Evolutionary conservation across 352 stramenopile species (phyloP).

Genomic region (Phytophthora pseudosyringae): DNA sequence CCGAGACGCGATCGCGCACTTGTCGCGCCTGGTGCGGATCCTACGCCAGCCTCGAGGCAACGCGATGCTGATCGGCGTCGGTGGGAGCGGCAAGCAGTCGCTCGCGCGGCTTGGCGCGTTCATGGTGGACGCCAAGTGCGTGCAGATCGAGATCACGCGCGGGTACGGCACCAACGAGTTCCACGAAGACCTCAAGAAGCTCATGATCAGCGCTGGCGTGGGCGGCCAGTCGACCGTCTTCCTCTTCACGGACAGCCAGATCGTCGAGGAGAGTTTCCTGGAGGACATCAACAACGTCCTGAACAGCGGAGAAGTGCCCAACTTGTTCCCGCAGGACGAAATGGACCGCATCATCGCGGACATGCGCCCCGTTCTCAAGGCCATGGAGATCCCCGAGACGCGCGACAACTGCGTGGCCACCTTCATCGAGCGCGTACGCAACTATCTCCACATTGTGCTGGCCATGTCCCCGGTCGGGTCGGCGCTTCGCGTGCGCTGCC

Average conservation of each 20-base stretch:
- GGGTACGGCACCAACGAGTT: slow-evolving; percentile 92
- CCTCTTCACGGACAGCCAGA: slow-evolving; percentile 96
- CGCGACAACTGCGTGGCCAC: slow-evolving; percentile 90
- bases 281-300: slow-evolving; percentile 98
- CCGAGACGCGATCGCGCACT: slow-evolving; percentile 91
- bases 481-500: slow-evolving; percentile 90
- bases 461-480: slow-evolving; percentile 95
- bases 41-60: slow-evolving; percentile 93
- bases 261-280: slow-evolving; percentile 94
- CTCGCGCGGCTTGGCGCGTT: slow-evolving; percentile 91
- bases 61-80: slow-evolving; percentile 96
- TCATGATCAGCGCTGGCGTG: slow-evolving; percentile 94
- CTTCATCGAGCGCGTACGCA: slow-evolving; percentile 92
- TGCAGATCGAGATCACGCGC: slow-evolving; percentile 93
- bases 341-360: slow-evolving; percentile 94
- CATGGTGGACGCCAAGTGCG: slow-evolving; percentile 91
- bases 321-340: slow-evolving; percentile 93
- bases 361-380: slow-evolving; percentile 91
- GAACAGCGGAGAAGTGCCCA: slow-evolving; percentile 96
- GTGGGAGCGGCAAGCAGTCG: slow-evolving; percentile 94
- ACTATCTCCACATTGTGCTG: slow-evolving; percentile 95
- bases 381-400: slow-evolving; percentile 89
- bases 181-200: slow-evolving; percentile 93
- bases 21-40: slow-evolving; percentile 90
- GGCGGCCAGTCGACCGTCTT: slow-evolving; percentile 85